A percentile compares a stretch with the other conserved stretches of the same genome.
phyloP scores from a whole-genome alignment of 805 yeast genomes.

The Lipomyces sp. region DNA sequence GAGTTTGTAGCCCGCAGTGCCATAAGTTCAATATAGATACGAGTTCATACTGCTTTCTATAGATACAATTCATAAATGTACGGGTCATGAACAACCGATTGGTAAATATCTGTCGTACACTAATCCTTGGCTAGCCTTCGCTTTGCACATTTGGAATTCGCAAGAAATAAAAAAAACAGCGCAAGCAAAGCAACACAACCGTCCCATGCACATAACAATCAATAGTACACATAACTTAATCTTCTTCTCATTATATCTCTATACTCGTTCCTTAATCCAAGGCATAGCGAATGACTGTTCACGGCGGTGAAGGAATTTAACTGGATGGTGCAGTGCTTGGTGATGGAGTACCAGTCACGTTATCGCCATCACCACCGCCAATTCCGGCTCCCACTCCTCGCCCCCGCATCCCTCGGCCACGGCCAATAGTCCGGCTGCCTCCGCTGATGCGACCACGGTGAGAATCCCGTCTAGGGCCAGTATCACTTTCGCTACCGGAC shows the following conservation, averaged over 20 bases:
- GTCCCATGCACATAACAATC: slow-evolving; percentile 1
- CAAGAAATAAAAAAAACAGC: not conserved
- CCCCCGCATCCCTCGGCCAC: slow-evolving; percentile 14
- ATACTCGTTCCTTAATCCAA: not conserved
- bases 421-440: slow-evolving; percentile 24
- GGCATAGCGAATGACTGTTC: not conserved
- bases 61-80: slow-evolving; percentile 1
- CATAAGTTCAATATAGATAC: not conserved
- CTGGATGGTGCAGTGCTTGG: slow-evolving; percentile 1
- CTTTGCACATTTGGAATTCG: not conserved
- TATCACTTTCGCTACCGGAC: slow-evolving; percentile 11
- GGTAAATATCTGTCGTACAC: not conserved
- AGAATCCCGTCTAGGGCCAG: slow-evolving; percentile 1
- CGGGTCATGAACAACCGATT: not conserved
- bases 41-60: not conserved
- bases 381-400: not conserved
- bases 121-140: not conserved
- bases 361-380: slow-evolving; percentile 12
- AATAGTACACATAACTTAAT: slow-evolving; percentile 1
- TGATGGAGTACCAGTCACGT: not conserved
- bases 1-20: too few relatives aligned
- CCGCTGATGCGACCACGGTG: slow-evolving; percentile 18
- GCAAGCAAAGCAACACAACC: not conserved
- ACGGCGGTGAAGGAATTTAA: not conserved
- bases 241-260: not conserved